Base-by-base conservation (phyloP, 257 asterid species). In the Ajuga chamaepitys region DNA sequence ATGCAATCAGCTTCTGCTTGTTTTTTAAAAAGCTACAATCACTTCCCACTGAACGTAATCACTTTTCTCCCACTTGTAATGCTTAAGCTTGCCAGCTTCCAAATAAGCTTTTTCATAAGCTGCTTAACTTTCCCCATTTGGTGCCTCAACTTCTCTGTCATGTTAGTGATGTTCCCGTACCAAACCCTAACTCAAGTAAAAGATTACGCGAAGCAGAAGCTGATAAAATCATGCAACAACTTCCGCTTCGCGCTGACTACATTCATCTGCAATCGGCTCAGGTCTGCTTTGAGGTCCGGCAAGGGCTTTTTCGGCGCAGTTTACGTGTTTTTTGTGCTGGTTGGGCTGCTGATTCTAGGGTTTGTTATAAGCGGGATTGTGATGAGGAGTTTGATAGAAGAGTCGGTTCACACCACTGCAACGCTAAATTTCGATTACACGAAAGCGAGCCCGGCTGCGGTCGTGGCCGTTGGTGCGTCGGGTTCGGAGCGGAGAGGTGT, bases 371-470 rank as follows among this genome's bases (percentile, higher is more conserved):
- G 82, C 14, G 76, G 82, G 17, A 13, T 82, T 17, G 44, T 67
- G 4, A 37, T 77, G 82, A 80, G 70, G 46, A 68, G 47, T 41
- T 30, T 83, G 48, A 83, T 81, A 1, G 78, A 78, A 50, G 87
- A 81, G 57, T 75, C 90, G 10, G 64, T 88, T 0, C 84, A 85
- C 24, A 64, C 69, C 1, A 76, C 78, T 3, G 78, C 80, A 67
- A 40, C 53, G 30, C 70, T 88, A 12, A 81, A 77, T 62, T 85
- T 88, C 24, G 93, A 85, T 56, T 88, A 81, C 70, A 88, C 95
- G 0, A 83, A 74, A 67, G 28, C 80, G 20, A 83, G 81, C 66
- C 92, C 88, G 0, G 80, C 70, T 20, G 85, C 89, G 3, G 67
- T 71, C 16, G 84, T 78, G 58, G 88, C 85, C 2, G 47, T 80